Evolutionary conservation across 306 rosid genomes (phyloP).

Genomic region (Senna siamea): DNA sequence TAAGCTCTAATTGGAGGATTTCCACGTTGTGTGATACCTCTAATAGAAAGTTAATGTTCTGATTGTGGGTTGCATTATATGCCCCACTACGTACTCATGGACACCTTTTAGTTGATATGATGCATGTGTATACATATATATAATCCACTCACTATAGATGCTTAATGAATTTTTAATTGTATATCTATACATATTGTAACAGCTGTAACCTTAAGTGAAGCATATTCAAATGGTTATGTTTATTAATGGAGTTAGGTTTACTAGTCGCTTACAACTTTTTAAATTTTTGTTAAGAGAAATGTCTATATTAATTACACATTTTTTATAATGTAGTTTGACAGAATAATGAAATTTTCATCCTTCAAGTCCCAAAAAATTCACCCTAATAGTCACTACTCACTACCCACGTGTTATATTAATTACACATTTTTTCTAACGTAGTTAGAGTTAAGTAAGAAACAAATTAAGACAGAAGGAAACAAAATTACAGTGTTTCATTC

Average conservation of each 20-base stretch:
- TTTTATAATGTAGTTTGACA: too few relatives aligned
- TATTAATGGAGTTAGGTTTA: too few relatives aligned
- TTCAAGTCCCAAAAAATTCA: too few relatives aligned
- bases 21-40: conserved; percentile 40
- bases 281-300: too few relatives aligned
- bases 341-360: too few relatives aligned
- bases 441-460: background rate
- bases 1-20: conserved; percentile 31
- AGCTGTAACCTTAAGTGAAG: conserved; percentile 55
- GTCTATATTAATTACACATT: too few relatives aligned
- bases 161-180: conserved; percentile 25
- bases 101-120: conserved; percentile 37
- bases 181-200: background rate
- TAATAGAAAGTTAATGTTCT: conserved; percentile 42
- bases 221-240: conserved; percentile 38
- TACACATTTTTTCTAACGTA: too few relatives aligned
- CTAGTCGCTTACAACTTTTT: too few relatives aligned
- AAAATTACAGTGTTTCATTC: background rate
- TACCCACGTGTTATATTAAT: too few relatives aligned
- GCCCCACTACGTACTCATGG: conserved; percentile 43
- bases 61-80: conserved; percentile 56
- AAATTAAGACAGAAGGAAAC: background rate
- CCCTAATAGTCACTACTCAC: too few relatives aligned
- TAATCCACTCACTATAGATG: conserved; percentile 35
- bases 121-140: conserved; percentile 11